These are phyloP conservation scores for Scenedesmus sp. DNA, from an alignment of 163 green algal species.

Conservation along the genomic window DNA sequence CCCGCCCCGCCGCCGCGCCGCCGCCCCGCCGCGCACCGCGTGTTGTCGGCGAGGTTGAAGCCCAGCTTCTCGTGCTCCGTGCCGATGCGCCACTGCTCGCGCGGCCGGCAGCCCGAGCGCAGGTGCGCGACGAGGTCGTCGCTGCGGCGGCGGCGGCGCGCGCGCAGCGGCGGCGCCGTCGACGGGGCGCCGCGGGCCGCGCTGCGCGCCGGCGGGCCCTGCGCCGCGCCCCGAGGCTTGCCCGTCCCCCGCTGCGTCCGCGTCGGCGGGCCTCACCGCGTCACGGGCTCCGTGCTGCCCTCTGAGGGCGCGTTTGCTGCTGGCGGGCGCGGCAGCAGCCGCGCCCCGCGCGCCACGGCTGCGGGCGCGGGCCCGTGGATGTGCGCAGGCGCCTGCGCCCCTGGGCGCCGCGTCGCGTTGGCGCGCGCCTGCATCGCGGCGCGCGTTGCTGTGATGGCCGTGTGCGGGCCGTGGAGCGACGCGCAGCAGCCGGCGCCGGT, in stretches of 20 bases:
- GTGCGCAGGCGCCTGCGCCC: not conserved
- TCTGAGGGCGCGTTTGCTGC: constrained; percentile 12
- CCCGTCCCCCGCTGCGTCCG: too few species aligned
- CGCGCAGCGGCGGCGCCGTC: too few species aligned
- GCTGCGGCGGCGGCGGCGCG: too few species aligned
- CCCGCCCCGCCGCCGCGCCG: too few species aligned
- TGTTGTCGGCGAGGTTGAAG: constrained; percentile 77
- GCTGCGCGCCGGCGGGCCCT: not conserved
- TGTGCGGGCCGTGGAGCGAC: too few species aligned
- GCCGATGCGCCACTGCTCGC: constrained; percentile 72
- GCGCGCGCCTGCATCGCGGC: not conserved
- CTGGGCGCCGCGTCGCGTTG: constrained; percentile 6
- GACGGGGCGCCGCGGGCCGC: not conserved
- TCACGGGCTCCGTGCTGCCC: constrained; percentile 19
- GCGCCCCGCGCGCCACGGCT: not conserved
- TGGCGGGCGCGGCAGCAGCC: not conserved
- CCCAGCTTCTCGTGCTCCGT: constrained; percentile 99
- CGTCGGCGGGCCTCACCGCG: too few species aligned
- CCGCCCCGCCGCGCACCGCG: not conserved
- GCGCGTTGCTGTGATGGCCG: not conserved
- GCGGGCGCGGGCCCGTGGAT: not conserved
- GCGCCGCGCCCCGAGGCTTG: too few species aligned
- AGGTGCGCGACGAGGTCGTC: constrained; percentile 87
- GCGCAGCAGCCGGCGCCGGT: too few species aligned
- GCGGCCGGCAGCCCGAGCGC: constrained; percentile 78